A percentile compares a stretch with the other conserved stretches of the same genome.
Evolutionary conservation across 1,284 basidiomycete genomes (phyloP).

Genomic region (Afroboletus lepidellus): DNA sequence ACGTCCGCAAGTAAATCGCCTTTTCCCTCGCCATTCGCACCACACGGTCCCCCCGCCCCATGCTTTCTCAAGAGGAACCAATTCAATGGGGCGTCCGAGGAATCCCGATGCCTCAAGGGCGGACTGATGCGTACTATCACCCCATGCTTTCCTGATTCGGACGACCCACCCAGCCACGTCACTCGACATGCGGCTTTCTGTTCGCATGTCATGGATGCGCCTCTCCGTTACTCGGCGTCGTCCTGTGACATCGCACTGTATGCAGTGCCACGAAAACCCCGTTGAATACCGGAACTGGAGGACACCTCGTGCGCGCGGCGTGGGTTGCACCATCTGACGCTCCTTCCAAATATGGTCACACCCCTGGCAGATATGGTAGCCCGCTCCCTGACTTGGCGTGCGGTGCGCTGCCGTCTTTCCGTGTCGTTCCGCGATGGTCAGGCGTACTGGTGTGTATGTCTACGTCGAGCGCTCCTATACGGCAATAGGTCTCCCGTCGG

Average conservation of each 20-base stretch:
- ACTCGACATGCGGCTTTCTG: not conserved
- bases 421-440: not conserved
- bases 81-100: slow-evolving; percentile 14
- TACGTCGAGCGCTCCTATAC: not conserved
- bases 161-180: slow-evolving; percentile 1
- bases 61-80: not conserved
- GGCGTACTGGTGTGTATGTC: not conserved
- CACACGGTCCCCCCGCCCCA: not conserved
- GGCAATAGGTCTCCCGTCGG: not conserved
- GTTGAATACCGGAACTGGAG: not conserved
- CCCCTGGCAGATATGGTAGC: not conserved
- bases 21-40: not conserved
- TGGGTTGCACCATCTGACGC: not conserved
- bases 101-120: slow-evolving; percentile 11
- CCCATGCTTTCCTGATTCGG: slow-evolving; percentile 20
- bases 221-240: not conserved
- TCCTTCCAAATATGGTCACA: slow-evolving; percentile 1
- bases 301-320: slow-evolving; percentile 3
- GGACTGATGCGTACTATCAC: slow-evolving; percentile 18
- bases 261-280: not conserved
- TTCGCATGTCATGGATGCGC: slow-evolving; percentile 1
- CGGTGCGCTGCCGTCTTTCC: not conserved
- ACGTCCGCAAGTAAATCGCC: not conserved
- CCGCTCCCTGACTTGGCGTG: not conserved
- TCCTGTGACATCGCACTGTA: not conserved